phyloP scores from a whole-genome alignment of 495 filamentous ascomycete genomes.

The Neurospora sp. region DNA sequence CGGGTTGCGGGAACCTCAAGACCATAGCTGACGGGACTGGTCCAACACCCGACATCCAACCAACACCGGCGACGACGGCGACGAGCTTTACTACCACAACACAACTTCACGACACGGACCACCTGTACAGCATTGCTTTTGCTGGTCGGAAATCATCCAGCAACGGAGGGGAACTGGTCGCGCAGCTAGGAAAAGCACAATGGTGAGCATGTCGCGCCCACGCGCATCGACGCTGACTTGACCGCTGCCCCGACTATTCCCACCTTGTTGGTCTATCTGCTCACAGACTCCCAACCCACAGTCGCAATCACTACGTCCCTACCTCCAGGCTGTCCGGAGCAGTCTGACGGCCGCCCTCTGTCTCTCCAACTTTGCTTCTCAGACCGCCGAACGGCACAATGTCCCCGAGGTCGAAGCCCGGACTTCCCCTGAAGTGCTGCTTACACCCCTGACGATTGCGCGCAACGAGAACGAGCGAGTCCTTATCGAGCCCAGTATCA shows the following conservation, averaged over 20 bases:
- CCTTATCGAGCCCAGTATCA: conserved; percentile 88
- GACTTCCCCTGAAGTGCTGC: conserved; percentile 85
- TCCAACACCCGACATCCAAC: background rate
- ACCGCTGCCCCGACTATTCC: background rate
- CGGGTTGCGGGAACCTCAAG: background rate
- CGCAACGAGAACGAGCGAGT: conserved; percentile 94
- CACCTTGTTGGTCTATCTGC: background rate
- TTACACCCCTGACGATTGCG: conserved; percentile 78
- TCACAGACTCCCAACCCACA: conserved; percentile 19
- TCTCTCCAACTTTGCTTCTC: conserved; percentile 94
- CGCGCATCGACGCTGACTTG: background rate
- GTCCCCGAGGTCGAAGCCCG: conserved; percentile 93
- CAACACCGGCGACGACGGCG: background rate
- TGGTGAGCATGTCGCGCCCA: conserved; percentile 8
- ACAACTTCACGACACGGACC: background rate
- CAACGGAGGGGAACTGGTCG: background rate
- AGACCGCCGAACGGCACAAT: conserved; percentile 92
- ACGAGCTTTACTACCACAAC: background rate
- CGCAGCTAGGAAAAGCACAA: conserved; percentile 3
- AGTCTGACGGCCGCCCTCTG: conserved; percentile 89
- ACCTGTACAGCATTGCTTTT: background rate
- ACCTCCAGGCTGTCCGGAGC: conserved; percentile 91
- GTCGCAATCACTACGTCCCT: conserved; percentile 97
- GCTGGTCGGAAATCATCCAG: background rate
- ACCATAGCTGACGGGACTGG: background rate